phyloP scores from a whole-genome alignment of 176 grass and related monocot genomes.

The Phragmites australis region DNA sequence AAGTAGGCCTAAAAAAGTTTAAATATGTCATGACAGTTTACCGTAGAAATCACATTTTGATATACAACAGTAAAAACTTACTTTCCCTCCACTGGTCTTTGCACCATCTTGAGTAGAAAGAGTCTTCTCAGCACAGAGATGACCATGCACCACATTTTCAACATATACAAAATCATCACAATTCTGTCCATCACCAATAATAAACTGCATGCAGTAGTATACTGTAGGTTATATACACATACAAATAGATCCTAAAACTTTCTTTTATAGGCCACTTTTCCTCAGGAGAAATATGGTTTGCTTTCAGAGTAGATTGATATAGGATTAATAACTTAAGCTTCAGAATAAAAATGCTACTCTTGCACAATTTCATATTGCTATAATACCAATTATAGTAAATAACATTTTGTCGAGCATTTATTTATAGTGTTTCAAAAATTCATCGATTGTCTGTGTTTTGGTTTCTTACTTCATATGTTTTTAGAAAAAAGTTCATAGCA shows the following conservation, averaged over 20 bases:
- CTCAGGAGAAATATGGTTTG: background rate
- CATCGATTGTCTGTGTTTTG: no score
- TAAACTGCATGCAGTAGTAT: slow-evolving; percentile 47
- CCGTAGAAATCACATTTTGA: background rate
- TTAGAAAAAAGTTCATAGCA: no score
- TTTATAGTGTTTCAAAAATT: background rate
- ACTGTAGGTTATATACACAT: background rate
- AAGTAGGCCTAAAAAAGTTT: slow-evolving; percentile 58
- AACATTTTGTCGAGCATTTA: background rate
- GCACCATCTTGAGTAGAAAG: slow-evolving; percentile 50
- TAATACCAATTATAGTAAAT: background rate
- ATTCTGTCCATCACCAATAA: slow-evolving; percentile 76
- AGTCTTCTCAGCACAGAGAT: slow-evolving; percentile 73
- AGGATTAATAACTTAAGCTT: background rate
- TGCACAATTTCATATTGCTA: no score
- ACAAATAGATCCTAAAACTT: background rate
- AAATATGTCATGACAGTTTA: background rate
- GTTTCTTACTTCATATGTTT: no score
- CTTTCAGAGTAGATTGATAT: background rate
- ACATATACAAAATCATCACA: slow-evolving; percentile 78
- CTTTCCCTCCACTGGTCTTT: slow-evolving; percentile 60
- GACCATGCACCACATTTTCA: slow-evolving; percentile 82
- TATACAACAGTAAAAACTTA: slow-evolving; percentile 8
- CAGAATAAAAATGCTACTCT: no score
- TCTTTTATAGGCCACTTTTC: background rate